phyloP scores from a whole-genome alignment of 495 filamentous ascomycete genomes.

The Halenospora varia region DNA sequence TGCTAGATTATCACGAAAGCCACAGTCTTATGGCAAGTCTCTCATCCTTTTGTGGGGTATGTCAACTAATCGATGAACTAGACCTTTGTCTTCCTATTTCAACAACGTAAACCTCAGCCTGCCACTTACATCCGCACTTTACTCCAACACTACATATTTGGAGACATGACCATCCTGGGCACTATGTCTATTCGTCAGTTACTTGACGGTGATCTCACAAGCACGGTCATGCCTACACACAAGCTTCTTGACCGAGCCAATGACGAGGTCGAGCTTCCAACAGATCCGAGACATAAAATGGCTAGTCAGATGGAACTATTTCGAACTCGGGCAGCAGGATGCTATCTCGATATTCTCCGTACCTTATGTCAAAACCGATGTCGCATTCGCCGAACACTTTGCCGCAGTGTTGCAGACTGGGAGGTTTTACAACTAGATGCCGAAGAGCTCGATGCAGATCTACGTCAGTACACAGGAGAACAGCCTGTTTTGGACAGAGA shows the following conservation, averaged over 20 bases:
- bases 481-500: constrained; percentile 39
- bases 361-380: constrained; percentile 86
- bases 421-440: constrained; percentile 82
- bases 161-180: constrained; percentile 61
- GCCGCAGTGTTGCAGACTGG: constrained; percentile 77
- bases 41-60: not conserved
- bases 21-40: constrained; percentile 59
- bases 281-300: constrained; percentile 73
- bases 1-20: constrained; percentile 64
- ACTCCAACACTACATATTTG: constrained; percentile 72
- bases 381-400: constrained; percentile 76
- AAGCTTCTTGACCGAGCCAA: constrained; percentile 67
- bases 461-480: constrained; percentile 61
- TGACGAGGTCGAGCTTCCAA: constrained; percentile 70
- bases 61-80: constrained; percentile 24
- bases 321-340: constrained; percentile 65
- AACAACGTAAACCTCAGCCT: constrained; percentile 76
- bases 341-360: constrained; percentile 77
- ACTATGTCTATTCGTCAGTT: constrained; percentile 65
- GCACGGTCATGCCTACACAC: constrained; percentile 69
- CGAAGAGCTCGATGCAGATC: constrained; percentile 70
- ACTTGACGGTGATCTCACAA: constrained; percentile 73
- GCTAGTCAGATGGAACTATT: constrained; percentile 77
- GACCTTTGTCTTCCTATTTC: constrained; percentile 67
- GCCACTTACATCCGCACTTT: constrained; percentile 79